Conservation (phyloP, 805 yeast species). For the Tetrapisispora namnaoensis region DNA sequence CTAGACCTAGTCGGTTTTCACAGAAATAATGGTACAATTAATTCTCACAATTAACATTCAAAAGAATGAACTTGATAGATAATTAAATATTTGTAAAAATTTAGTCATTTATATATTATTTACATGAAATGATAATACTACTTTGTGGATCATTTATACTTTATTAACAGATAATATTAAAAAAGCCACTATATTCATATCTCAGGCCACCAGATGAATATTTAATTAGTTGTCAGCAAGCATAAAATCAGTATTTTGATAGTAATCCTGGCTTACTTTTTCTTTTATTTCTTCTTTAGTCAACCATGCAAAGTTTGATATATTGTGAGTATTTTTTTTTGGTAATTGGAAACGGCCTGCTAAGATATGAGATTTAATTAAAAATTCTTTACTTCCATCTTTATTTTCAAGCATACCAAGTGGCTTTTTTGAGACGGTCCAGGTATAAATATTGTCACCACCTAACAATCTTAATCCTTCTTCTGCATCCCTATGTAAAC, state of each 20-base stretch:
- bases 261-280: slow-evolving; percentile 46
- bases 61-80: too few relatives aligned
- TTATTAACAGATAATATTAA: neutral
- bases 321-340: slow-evolving; percentile 28
- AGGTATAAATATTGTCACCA: slow-evolving; percentile 68
- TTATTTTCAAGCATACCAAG: slow-evolving; percentile 51
- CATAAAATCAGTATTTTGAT: slow-evolving; percentile 37
- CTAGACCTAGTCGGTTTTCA: slow-evolving; percentile 11
- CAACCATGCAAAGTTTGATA: slow-evolving; percentile 66
- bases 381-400: slow-evolving; percentile 40
- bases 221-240: slow-evolving; percentile 24
- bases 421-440: slow-evolving; percentile 88
- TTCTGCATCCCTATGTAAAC: slow-evolving; percentile 68
- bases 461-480: slow-evolving; percentile 61
- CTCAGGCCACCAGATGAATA: neutral
- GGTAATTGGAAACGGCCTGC: slow-evolving; percentile 63
- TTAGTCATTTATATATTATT: slow-evolving; percentile 1
- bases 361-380: slow-evolving; percentile 78
- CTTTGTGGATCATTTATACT: neutral
- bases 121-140: slow-evolving; percentile 1
- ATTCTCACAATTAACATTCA: neutral
- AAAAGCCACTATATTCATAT: neutral
- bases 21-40: slow-evolving; percentile 6
- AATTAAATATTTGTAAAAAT: neutral
- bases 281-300: slow-evolving; percentile 65